phyloP scores from a whole-genome alignment of 2,329 filamentous ascomycete genomes.

The Mycogone perniciosa region DNA sequence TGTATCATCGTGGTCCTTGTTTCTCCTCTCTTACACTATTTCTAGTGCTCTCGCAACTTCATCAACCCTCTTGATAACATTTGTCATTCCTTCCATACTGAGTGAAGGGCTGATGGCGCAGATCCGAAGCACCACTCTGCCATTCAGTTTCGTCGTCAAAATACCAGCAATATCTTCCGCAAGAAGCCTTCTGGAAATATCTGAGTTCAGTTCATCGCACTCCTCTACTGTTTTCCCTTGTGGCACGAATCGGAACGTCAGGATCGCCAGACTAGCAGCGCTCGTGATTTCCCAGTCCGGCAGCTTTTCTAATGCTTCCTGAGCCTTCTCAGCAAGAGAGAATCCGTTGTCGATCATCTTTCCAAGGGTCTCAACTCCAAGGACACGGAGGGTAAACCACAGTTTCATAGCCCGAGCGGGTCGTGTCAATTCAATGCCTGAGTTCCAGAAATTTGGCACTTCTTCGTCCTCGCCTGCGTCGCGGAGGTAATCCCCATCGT shows the following conservation, averaged over 20 bases:
- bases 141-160: slow-evolving; percentile 12
- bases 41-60: neutral
- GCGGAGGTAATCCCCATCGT: slow-evolving; percentile 20
- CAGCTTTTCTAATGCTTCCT: slow-evolving; percentile 14
- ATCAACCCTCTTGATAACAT: neutral
- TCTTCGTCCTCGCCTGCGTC: slow-evolving; percentile 21
- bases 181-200: slow-evolving; percentile 7
- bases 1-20: neutral
- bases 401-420: slow-evolving; percentile 22
- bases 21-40: neutral
- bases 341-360: slow-evolving; percentile 22
- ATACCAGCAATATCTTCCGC: slow-evolving; percentile 12
- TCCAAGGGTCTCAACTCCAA: slow-evolving; percentile 19
- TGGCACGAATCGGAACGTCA: slow-evolving; percentile 19
- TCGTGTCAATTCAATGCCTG: slow-evolving; percentile 20
- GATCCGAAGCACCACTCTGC: slow-evolving; percentile 13
- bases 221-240: neutral
- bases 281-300: slow-evolving; percentile 20
- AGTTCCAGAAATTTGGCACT: slow-evolving; percentile 23
- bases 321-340: slow-evolving; percentile 16
- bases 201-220: slow-evolving; percentile 10
- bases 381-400: slow-evolving; percentile 20
- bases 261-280: slow-evolving; percentile 16
- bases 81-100: neutral
- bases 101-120: slow-evolving; percentile 3